Evolutionary conservation across 163 green algal species (phyloP).

Genomic region (Chloroidium sp.): DNA sequence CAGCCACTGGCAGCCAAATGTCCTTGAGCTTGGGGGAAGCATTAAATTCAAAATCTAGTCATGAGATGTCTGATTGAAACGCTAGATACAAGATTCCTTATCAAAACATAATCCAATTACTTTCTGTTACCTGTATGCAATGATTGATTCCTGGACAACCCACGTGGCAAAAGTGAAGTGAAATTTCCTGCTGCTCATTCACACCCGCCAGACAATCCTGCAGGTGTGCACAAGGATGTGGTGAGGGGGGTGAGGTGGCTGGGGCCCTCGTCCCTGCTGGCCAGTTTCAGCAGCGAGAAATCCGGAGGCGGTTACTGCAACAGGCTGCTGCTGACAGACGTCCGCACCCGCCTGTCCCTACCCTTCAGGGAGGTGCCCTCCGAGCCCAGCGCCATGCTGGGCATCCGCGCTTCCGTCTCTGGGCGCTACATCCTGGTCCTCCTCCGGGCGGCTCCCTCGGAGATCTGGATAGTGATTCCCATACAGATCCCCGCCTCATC

Average conservation of each 20-base stretch:
- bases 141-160: no score
- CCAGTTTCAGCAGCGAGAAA: conserved; percentile 56
- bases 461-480: conserved; percentile 46
- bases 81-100: no score
- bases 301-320: conserved; percentile 41
- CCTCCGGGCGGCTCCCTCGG: conserved; percentile 48
- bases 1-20: no score
- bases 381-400: conserved; percentile 43
- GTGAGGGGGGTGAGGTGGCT: conserved; percentile 61
- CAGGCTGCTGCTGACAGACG: conserved; percentile 51
- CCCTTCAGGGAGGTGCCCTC: conserved; percentile 29
- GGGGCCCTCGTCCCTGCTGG: conserved; percentile 40
- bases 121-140: no score
- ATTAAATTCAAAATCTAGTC: no score
- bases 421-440: conserved; percentile 68
- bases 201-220: background rate
- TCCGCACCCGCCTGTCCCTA: conserved; percentile 39
- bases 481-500: background rate
- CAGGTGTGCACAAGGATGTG: conserved; percentile 24
- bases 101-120: no score
- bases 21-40: no score
- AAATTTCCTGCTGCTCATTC: background rate
- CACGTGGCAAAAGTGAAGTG: no score
- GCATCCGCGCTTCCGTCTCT: conserved; percentile 49
- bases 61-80: no score